Conservation (phyloP, 805 yeast species). For the Candida wancherniae region DNA sequence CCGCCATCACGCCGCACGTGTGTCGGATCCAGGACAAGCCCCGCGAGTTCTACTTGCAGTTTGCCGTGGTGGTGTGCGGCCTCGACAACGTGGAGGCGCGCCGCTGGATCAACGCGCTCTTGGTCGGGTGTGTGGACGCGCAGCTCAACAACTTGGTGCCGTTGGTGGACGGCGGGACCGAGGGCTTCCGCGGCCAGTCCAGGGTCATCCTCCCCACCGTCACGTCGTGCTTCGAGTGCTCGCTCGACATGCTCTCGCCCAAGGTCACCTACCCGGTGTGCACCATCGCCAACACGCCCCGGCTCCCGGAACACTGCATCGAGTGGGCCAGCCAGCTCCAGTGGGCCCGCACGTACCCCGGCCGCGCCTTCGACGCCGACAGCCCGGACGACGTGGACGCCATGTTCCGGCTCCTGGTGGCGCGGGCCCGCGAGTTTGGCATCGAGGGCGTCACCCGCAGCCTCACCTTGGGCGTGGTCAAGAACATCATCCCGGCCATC, state of each 20-base stretch:
- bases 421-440: slow-evolving; percentile 58
- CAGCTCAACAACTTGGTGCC: slow-evolving; percentile 35
- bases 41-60: slow-evolving; percentile 58
- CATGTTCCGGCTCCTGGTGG: slow-evolving; percentile 50
- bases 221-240: slow-evolving; percentile 91
- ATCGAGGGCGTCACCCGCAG: slow-evolving; percentile 73
- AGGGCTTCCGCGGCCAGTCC: slow-evolving; percentile 88
- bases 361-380: slow-evolving; percentile 61
- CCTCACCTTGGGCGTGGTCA: slow-evolving; percentile 81
- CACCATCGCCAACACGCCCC: slow-evolving; percentile 91
- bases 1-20: slow-evolving; percentile 53
- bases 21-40: slow-evolving; percentile 58
- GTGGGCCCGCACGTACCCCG: slow-evolving; percentile 57
- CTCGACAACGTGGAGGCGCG: slow-evolving; percentile 87
- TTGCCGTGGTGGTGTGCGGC: slow-evolving; percentile 77
- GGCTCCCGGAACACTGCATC: slow-evolving; percentile 89
- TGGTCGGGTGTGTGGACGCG: slow-evolving; percentile 57
- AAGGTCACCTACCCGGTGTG: slow-evolving; percentile 79
- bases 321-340: slow-evolving; percentile 80
- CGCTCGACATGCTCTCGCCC: slow-evolving; percentile 65
- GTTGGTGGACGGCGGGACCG: slow-evolving; percentile 91
- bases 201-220: slow-evolving; percentile 81
- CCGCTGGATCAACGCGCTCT: slow-evolving; percentile 74
- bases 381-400: slow-evolving; percentile 58
- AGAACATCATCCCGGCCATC: slow-evolving; percentile 88